A percentile compares a stretch with the other conserved stretches of the same genome.
phyloP scores from a whole-genome alignment of 148 eudicot genomes.

The Cornus controversa region DNA sequence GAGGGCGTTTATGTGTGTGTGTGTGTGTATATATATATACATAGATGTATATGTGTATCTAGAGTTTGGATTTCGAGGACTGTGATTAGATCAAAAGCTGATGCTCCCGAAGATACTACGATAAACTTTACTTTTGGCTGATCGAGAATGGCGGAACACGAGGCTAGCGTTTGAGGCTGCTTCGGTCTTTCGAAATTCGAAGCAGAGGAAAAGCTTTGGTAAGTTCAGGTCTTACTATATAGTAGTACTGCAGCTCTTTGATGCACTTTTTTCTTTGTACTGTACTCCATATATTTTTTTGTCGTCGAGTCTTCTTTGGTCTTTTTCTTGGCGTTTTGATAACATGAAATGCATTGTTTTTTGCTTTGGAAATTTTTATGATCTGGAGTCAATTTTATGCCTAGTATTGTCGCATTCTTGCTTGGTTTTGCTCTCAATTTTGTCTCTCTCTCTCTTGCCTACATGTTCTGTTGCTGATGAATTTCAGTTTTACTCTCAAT shows the following conservation, averaged over 20 bases:
- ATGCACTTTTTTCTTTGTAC: background rate
- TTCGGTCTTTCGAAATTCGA: slow-evolving; percentile 3
- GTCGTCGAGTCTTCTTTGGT: background rate
- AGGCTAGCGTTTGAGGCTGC: slow-evolving; percentile 13
- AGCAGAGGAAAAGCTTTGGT: background rate
- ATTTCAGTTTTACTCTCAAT: background rate
- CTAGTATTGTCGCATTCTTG: background rate
- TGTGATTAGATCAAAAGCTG: background rate
- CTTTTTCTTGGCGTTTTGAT: background rate
- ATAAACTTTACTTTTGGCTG: slow-evolving; percentile 1
- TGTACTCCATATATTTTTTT: background rate
- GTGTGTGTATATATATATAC: background rate
- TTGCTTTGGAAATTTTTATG: background rate
- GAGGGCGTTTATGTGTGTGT: background rate
- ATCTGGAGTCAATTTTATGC: background rate
- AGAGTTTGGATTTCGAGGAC: background rate
- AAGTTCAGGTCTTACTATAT: background rate
- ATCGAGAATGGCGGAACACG: slow-evolving; percentile 3
- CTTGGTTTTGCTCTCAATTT: background rate
- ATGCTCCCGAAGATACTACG: background rate
- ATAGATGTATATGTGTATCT: background rate
- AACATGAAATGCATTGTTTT: slow-evolving; percentile 4
- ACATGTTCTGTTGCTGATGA: background rate
- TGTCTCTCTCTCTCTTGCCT: background rate
- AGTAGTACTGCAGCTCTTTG: background rate